phyloP scores from a whole-genome alignment of 306 rosid genomes.

The Mimosa bimucronata region DNA sequence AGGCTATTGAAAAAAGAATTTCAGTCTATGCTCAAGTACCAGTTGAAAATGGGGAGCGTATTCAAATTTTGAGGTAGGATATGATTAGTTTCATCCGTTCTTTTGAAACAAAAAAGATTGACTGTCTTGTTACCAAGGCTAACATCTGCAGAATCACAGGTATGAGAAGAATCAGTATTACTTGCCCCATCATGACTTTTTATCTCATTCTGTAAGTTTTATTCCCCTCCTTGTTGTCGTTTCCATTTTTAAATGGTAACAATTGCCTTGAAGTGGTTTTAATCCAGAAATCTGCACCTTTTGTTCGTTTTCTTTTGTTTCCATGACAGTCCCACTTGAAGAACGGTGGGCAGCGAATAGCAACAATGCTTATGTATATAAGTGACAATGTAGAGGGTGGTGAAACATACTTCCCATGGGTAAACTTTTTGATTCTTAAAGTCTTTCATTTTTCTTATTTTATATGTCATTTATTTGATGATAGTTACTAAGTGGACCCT shows the following conservation, averaged over 20 bases:
- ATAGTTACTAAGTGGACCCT: neutral
- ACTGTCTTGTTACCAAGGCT: slow-evolving; percentile 49
- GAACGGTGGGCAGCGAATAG: slow-evolving; percentile 94
- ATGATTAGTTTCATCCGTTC: slow-evolving; percentile 30
- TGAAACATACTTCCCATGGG: slow-evolving; percentile 90
- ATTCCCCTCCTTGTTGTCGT: slow-evolving; percentile 21
- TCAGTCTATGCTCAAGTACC: slow-evolving; percentile 91
- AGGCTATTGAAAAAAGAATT: slow-evolving; percentile 96
- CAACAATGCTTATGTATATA: slow-evolving; percentile 87
- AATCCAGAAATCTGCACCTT: slow-evolving; percentile 26
- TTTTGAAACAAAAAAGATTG: neutral
- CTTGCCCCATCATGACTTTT: slow-evolving; percentile 86
- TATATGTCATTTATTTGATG: neutral
- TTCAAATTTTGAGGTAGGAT: slow-evolving; percentile 86
- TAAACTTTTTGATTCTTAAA: slow-evolving; percentile 45
- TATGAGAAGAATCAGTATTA: slow-evolving; percentile 84
- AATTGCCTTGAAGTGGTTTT: slow-evolving; percentile 33
- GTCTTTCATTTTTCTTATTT: slow-evolving; percentile 29
- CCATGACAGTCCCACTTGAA: slow-evolving; percentile 80
- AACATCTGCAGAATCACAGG: slow-evolving; percentile 89
- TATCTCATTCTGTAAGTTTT: slow-evolving; percentile 81
- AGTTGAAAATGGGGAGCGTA: slow-evolving; percentile 83
- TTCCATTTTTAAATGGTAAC: slow-evolving; percentile 24
- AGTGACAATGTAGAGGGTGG: slow-evolving; percentile 93
- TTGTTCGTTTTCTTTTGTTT: neutral